Evolutionary conservation across 2,329 filamentous ascomycete genomes (phyloP).

Genomic region (Ciborinia camelliae): DNA sequence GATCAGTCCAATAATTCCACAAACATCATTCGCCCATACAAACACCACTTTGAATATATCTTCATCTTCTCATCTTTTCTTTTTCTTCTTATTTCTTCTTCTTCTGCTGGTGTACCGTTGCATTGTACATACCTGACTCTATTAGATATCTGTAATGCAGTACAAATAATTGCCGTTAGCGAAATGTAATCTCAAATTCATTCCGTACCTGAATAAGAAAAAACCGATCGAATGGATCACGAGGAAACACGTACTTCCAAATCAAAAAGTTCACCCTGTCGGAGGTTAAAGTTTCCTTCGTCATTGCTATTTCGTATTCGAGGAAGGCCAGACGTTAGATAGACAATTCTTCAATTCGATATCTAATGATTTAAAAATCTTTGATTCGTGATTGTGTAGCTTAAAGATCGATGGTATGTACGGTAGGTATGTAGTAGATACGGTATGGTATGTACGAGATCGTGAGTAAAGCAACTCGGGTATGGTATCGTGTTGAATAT

Average conservation of each 20-base stretch:
- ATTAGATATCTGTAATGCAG: conserved; percentile 37
- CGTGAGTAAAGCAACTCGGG: background rate
- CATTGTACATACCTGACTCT: conserved; percentile 36
- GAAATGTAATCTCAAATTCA: conserved; percentile 24
- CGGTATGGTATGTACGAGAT: background rate
- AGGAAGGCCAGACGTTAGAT: background rate
- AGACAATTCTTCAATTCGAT: background rate
- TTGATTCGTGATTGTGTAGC: conserved; percentile 2
- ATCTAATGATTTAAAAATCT: background rate
- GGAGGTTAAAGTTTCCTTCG: conserved; percentile 51
- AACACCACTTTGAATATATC: background rate
- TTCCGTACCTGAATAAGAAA: conserved; percentile 26
- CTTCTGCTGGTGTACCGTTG: background rate
- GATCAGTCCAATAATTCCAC: conserved; percentile 20
- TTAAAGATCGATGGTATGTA: background rate
- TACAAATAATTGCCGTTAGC: conserved; percentile 32
- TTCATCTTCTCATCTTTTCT: background rate
- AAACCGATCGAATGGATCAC: conserved; percentile 31
- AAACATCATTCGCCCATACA: too few relatives aligned
- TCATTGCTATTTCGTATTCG: conserved; percentile 27
- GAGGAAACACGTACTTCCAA: conserved; percentile 57
- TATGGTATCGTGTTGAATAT: background rate
- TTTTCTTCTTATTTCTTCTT: background rate
- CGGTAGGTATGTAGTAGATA: background rate
- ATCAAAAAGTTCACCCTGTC: conserved; percentile 68